These are phyloP conservation scores for Gossypium longicalyx DNA, from an alignment of 345 rosid genomes.

Conservation along the genomic window DNA sequence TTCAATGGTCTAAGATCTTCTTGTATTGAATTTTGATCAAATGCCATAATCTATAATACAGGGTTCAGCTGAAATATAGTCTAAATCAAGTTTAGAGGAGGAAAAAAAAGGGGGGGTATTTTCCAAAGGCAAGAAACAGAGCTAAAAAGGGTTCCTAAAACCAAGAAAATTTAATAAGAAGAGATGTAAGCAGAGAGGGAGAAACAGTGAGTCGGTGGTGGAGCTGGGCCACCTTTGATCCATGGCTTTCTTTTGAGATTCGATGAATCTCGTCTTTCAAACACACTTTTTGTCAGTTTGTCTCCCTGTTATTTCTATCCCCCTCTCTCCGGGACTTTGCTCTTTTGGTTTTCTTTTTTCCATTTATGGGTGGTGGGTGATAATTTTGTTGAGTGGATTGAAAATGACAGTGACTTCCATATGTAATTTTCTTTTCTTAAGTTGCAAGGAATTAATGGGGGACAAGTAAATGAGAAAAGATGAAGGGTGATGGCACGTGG, in stretches of 20 bases:
- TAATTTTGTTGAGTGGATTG: conserved; percentile 8
- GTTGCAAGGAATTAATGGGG: conserved; percentile 4
- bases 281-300: not conserved
- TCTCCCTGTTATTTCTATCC: not conserved
- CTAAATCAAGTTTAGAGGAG: too few relatives aligned
- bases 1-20: conserved; percentile 47
- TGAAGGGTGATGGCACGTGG: conserved; percentile 33
- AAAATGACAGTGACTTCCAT: not conserved
- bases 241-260: not conserved
- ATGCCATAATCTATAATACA: conserved; percentile 38
- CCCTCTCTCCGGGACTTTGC: not conserved
- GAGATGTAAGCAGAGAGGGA: conserved; percentile 18
- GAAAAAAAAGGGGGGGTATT: not conserved
- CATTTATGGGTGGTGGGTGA: not conserved
- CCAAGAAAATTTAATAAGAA: not conserved
- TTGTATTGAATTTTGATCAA: conserved; percentile 50
- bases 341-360: not conserved
- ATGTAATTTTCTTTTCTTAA: conserved; percentile 11
- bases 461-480: not conserved
- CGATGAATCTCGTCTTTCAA: too few relatives aligned
- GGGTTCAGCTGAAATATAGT: not conserved
- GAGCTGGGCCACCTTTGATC: not conserved
- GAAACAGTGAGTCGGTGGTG: conserved; percentile 23
- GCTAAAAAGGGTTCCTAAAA: not conserved
- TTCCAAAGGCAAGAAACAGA: not conserved